Conservation (phyloP, 768 basidiomycete genomes). For the Amanita subjunquillea region DNA sequence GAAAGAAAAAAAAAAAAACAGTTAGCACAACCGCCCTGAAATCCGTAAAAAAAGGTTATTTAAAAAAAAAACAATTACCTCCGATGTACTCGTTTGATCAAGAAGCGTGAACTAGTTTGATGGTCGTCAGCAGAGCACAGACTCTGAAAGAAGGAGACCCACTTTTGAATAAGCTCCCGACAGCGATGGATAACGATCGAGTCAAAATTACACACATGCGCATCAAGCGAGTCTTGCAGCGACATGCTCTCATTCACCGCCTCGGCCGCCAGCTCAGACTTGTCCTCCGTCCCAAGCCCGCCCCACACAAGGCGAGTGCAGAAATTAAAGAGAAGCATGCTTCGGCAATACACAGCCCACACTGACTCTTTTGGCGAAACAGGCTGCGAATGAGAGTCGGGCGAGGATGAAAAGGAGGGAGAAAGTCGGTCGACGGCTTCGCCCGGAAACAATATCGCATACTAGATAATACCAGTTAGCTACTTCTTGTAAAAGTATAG, state of each 20-base stretch:
- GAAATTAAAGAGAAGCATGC: slow-evolving; percentile 75
- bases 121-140: slow-evolving; percentile 25
- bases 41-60: too few relatives aligned
- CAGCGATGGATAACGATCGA: slow-evolving; percentile 55
- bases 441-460: slow-evolving; percentile 61
- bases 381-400: slow-evolving; percentile 21
- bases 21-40: background rate
- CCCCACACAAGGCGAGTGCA: slow-evolving; percentile 42
- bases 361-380: slow-evolving; percentile 66
- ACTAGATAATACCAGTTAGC: slow-evolving; percentile 27
- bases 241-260: slow-evolving; percentile 58
- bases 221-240: slow-evolving; percentile 56
- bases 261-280: slow-evolving; percentile 47
- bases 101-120: slow-evolving; percentile 27
- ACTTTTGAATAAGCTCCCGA: slow-evolving; percentile 71
- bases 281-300: slow-evolving; percentile 34
- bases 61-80: background rate
- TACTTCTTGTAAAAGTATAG: background rate
- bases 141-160: slow-evolving; percentile 38
- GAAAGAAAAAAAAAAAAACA: background rate
- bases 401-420: slow-evolving; percentile 16
- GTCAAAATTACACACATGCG: slow-evolving; percentile 65
- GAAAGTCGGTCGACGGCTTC: slow-evolving; percentile 49
- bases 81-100: background rate
- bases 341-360: slow-evolving; percentile 76